A percentile compares a stretch with the other conserved stretches of the same genome.
These are phyloP conservation scores for Diplodia sapinea DNA, from an alignment of 2,329 filamentous ascomycete genomes.

Conservation along the genomic window DNA sequence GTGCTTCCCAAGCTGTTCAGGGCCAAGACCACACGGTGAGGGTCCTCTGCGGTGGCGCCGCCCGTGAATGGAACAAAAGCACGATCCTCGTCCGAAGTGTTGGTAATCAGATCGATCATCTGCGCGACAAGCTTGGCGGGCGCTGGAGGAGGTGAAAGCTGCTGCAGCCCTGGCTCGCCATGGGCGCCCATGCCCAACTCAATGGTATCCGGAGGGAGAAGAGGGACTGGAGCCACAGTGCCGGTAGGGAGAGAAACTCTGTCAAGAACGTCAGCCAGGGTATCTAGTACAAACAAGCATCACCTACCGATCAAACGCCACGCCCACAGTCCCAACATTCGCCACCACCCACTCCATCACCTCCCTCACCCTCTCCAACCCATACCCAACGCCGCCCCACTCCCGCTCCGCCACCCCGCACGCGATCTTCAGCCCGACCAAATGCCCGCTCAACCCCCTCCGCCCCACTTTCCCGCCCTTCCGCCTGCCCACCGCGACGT, in stretches of 20 bases:
- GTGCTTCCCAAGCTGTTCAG: conserved; percentile 47
- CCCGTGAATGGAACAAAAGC: conserved; percentile 46
- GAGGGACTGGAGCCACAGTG: conserved; percentile 66
- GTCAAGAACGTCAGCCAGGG: background rate
- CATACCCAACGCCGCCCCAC: conserved; percentile 36
- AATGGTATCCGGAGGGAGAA: conserved; percentile 58
- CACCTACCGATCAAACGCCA: conserved; percentile 16
- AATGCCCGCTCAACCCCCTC: conserved; percentile 66
- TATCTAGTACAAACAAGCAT: background rate
- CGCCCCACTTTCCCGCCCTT: conserved; percentile 64
- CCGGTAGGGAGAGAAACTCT: conserved; percentile 47
- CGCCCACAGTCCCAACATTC: conserved; percentile 40
- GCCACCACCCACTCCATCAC: conserved; percentile 47
- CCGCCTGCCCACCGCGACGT: conserved; percentile 67
- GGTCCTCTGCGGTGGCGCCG: conserved; percentile 34
- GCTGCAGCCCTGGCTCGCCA: conserved; percentile 67
- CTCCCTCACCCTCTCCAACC: conserved; percentile 43
- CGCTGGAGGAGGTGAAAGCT: conserved; percentile 56
- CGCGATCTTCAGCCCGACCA: conserved; percentile 66
- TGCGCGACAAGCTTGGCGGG: conserved; percentile 42
- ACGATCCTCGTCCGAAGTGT: conserved; percentile 43
- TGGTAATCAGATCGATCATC: conserved; percentile 46
- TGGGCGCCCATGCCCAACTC: conserved; percentile 72
- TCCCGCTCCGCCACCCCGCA: conserved; percentile 55
- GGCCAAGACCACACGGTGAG: conserved; percentile 40